Evolutionary conservation across 202 grass and related monocot species (phyloP).

Genomic region (Carex sylvatica): DNA sequence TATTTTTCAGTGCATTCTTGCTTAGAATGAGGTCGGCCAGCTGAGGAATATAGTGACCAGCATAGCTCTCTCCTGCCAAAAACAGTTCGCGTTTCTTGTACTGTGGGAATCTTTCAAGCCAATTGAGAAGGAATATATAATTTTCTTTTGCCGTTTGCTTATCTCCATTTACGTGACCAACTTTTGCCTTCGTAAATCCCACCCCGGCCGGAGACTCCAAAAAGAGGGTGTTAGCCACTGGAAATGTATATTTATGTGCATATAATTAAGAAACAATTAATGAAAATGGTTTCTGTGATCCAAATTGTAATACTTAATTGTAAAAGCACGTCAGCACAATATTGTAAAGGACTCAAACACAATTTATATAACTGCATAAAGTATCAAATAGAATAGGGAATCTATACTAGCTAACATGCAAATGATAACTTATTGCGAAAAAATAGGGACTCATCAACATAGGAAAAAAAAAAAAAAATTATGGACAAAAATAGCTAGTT

Average conservation of each 20-base stretch:
- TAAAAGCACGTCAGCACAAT: too few relatives aligned
- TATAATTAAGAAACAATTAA: neutral
- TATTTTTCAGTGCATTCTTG: neutral
- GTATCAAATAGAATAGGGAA: neutral
- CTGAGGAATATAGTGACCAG: conserved; percentile 63
- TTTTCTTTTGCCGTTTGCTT: conserved; percentile 28
- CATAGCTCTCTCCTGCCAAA: conserved; percentile 77
- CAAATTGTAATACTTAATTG: neutral
- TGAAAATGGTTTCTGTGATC: neutral
- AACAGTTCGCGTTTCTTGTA: conserved; percentile 58
- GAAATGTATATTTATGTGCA: neutral
- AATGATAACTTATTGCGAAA: neutral
- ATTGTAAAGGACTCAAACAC: neutral
- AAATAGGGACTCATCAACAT: neutral
- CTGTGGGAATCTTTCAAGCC: conserved; percentile 71
- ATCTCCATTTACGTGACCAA: conserved; percentile 28
- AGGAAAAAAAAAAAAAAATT: neutral
- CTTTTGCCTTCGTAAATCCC: conserved; percentile 60
- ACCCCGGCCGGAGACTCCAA: conserved; percentile 67
- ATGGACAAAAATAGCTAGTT: neutral
- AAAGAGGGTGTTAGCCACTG: conserved; percentile 77
- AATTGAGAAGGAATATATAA: conserved; percentile 53
- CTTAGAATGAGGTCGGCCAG: conserved; percentile 42
- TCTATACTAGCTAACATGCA: neutral
- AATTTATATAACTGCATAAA: neutral